phyloP scores from a whole-genome alignment of 192 early-diverging fungal genomes.

The Phycomyces nitens region DNA sequence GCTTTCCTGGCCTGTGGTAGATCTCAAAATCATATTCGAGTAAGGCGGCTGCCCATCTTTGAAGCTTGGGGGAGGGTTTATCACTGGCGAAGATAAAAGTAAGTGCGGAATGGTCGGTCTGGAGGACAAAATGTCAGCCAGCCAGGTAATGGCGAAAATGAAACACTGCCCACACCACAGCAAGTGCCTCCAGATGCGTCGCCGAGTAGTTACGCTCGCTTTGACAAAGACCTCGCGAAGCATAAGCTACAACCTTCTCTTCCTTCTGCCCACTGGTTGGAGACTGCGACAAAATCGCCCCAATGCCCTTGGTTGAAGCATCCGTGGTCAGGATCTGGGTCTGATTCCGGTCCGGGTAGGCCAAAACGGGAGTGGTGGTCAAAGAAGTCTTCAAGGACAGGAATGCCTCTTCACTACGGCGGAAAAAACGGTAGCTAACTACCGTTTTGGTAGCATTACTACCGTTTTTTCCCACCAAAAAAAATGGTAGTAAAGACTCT shows the following conservation, averaged over 20 bases:
- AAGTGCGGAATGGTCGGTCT: conserved; percentile 35
- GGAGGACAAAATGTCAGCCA: conserved; percentile 19
- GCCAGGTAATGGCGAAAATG: conserved; percentile 27
- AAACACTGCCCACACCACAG: too few relatives aligned
- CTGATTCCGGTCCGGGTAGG: neutral
- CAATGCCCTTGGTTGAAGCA: neutral
- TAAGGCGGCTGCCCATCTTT: neutral
- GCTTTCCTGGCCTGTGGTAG: neutral
- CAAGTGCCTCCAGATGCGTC: conserved; percentile 31
- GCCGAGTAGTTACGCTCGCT: conserved; percentile 20
- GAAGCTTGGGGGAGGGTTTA: too few relatives aligned
- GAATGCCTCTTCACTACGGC: neutral
- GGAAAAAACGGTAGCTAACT: too few relatives aligned
- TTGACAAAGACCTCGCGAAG: neutral
- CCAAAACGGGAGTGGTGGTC: neutral
- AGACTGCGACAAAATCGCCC: conserved; percentile 13
- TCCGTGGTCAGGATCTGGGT: conserved; percentile 7
- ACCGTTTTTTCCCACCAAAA: neutral
- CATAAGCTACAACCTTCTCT: conserved; percentile 6
- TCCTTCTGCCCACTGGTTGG: neutral
- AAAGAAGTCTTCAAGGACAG: neutral
- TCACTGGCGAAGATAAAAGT: conserved; percentile 12
- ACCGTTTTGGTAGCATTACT: too few relatives aligned
- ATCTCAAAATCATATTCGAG: neutral
- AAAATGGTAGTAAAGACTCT: too few relatives aligned